Conservation (phyloP, 371 early-diverging fungal species). For the Nematocida sp. region DNA sequence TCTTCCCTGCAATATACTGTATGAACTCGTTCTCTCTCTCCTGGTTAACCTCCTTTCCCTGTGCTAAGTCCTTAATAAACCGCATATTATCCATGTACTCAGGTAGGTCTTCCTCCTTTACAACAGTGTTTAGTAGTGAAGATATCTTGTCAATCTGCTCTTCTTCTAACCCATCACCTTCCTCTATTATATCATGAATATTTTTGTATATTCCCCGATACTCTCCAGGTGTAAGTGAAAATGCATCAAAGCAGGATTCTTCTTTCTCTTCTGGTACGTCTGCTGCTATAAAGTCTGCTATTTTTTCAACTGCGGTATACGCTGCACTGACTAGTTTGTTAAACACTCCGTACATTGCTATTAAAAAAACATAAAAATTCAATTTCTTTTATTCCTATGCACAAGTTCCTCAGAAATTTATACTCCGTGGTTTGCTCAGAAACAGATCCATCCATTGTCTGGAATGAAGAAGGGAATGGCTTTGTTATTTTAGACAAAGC, state of each 20-base stretch:
- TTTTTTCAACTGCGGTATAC: conserved; percentile 4
- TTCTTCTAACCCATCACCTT: neutral
- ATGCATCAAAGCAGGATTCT: neutral
- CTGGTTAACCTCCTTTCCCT: neutral
- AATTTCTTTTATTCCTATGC: conserved; percentile 46
- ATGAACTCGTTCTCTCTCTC: neutral
- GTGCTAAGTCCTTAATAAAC: neutral
- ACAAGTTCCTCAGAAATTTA: conserved; percentile 69
- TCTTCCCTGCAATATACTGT: conserved; percentile 4
- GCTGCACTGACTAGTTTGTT: neutral
- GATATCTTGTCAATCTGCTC: conserved; percentile 7
- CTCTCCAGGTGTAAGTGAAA: neutral
- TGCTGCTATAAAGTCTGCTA: neutral
- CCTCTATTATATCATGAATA: neutral
- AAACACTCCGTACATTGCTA: conserved; percentile 5
- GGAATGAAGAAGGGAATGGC: conserved; percentile 65
- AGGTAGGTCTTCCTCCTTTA: conserved; percentile 5
- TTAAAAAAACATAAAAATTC: conserved; percentile 43
- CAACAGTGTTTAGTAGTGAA: neutral
- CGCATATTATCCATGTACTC: conserved; percentile 5
- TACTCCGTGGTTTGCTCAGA: conserved; percentile 62
- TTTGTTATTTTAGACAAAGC: conserved; percentile 67
- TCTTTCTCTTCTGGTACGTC: neutral
- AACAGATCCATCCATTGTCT: conserved; percentile 60
- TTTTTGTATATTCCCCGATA: conserved; percentile 10